Evolutionary conservation across 2,329 filamentous ascomycete genomes (phyloP).

Genomic region (Dactylellina haptotyla): DNA sequence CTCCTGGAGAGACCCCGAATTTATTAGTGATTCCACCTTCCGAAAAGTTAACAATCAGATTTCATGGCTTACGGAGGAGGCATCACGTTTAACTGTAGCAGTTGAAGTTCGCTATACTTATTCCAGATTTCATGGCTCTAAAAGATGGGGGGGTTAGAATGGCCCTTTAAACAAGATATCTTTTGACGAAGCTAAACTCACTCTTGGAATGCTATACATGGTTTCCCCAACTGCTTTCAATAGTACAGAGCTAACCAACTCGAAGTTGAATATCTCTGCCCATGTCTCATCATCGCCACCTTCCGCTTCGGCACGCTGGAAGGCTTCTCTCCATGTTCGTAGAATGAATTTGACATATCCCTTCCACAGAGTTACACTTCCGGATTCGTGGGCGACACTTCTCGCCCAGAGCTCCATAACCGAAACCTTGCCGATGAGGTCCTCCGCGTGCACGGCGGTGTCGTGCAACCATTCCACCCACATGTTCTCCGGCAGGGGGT

Average conservation of each 20-base stretch:
- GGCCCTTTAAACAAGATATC: slow-evolving; percentile 18
- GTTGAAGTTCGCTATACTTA: slow-evolving; percentile 77
- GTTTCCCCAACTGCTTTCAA: slow-evolving; percentile 77
- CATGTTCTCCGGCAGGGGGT: slow-evolving; percentile 68
- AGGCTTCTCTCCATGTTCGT: slow-evolving; percentile 71
- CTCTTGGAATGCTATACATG: slow-evolving; percentile 76
- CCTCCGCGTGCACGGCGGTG: slow-evolving; percentile 69
- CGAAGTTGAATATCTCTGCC: slow-evolving; percentile 76
- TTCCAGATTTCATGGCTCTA: slow-evolving; percentile 80
- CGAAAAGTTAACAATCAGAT: neutral
- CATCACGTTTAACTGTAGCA: slow-evolving; percentile 72
- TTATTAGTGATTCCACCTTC: neutral
- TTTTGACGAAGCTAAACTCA: slow-evolving; percentile 30
- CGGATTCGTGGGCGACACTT: slow-evolving; percentile 76
- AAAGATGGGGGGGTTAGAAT: slow-evolving; percentile 1
- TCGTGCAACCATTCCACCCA: slow-evolving; percentile 83
- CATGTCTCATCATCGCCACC: slow-evolving; percentile 53
- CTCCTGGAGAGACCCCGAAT: slow-evolving; percentile 11
- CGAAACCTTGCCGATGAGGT: slow-evolving; percentile 74
- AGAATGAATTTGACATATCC: slow-evolving; percentile 82
- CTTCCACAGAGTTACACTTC: slow-evolving; percentile 78
- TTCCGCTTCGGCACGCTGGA: slow-evolving; percentile 63
- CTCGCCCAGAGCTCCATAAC: slow-evolving; percentile 77
- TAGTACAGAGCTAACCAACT: slow-evolving; percentile 74
- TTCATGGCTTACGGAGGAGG: slow-evolving; percentile 66